Base-by-base conservation (phyloP, 805 yeast species). In the Vanderwaltozyma polyspora region DNA sequence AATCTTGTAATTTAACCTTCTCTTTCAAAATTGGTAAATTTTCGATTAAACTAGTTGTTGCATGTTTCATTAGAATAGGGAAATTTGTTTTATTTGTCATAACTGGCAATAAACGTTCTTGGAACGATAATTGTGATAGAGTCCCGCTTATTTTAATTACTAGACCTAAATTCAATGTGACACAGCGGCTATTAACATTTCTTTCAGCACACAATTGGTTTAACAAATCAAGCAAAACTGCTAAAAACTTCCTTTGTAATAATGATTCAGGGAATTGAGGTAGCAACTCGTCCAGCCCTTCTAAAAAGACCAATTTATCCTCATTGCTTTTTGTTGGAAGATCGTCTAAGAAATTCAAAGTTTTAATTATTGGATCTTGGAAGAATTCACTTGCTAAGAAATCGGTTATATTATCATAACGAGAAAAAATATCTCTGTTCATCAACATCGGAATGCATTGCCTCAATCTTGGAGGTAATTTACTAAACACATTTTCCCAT, bases 331-430 rank as follows among this genome's bases (percentile, higher is more conserved):
- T 79, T 1, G 94, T 81, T 8, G 86, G 74, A 41, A 83, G 76
- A 37, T 82, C 91, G 50, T 89, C 96, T 29, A 89, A 57, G 45
- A 80, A 78, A 54, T 79, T 74, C 63, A 89, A 67, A 3, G 93
- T 78, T 48, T 80, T 79, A 33, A 89, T 74, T 32, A 86, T 62
- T 33, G 89, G 83, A 42, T 85, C 87, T 58, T 84, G 81, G 57
- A 87, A 89, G 45, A 74, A 82, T 25, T 69, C 73, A 8, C 85
- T 74, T 9, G 73, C 71, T n/a, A 81, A 68, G 40, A 91, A 71
- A 32, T 75, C 79, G 5, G 43, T 44, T 13, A 57, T 55, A 31
- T 55, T 53, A 32, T 45, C 76, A 72, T 31, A 87, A 64, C 31
- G 76, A 52, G 37, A 72, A 51, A 52, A 85, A 72, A 45, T 66